Conservation (phyloP, 2,329 filamentous ascomycete genomes). For the Stagonosporopsis tanaceti region DNA sequence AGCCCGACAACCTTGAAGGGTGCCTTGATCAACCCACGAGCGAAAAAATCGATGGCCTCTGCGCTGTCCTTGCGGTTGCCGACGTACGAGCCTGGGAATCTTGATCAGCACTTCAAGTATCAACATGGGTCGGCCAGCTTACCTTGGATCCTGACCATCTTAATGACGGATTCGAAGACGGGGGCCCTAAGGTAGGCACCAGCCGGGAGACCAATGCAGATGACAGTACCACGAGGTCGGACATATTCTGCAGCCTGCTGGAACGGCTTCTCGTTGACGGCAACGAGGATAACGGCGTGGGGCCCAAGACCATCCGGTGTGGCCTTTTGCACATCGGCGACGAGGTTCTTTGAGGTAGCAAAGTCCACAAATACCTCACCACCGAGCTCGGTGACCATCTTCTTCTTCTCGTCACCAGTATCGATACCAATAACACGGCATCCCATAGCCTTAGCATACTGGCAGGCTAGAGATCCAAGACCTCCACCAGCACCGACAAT, state of each 20-base stretch:
- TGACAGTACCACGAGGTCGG: slow-evolving; percentile 79
- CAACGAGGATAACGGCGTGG: slow-evolving; percentile 85
- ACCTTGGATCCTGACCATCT: slow-evolving; percentile 86
- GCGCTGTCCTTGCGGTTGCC: slow-evolving; percentile 88
- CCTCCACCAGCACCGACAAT: slow-evolving; percentile 89
- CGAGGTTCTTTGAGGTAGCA: slow-evolving; percentile 74
- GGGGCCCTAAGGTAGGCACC: slow-evolving; percentile 78
- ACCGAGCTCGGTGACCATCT: slow-evolving; percentile 74
- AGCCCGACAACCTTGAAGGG: slow-evolving; percentile 88
- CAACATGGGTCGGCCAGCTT: slow-evolving; percentile 35
- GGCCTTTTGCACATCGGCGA: slow-evolving; percentile 82
- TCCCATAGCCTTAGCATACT: slow-evolving; percentile 93
- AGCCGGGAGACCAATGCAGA: slow-evolving; percentile 89
- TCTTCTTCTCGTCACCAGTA: slow-evolving; percentile 79
- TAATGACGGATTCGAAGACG: slow-evolving; percentile 87
- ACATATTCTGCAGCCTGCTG: slow-evolving; percentile 92
- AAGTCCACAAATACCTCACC: slow-evolving; percentile 83
- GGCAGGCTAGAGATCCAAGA: slow-evolving; percentile 78
- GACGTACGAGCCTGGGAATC: slow-evolving; percentile 66
- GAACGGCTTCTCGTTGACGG: slow-evolving; percentile 90
- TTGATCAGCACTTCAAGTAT: not conserved
- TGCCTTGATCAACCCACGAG: slow-evolving; percentile 81
- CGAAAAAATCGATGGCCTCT: slow-evolving; percentile 91
- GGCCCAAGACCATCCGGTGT: slow-evolving; percentile 84
- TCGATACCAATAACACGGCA: slow-evolving; percentile 83